These are phyloP conservation scores for Drosera spatulata DNA, from an alignment of 179 eudicot species.

Conservation along the genomic window DNA sequence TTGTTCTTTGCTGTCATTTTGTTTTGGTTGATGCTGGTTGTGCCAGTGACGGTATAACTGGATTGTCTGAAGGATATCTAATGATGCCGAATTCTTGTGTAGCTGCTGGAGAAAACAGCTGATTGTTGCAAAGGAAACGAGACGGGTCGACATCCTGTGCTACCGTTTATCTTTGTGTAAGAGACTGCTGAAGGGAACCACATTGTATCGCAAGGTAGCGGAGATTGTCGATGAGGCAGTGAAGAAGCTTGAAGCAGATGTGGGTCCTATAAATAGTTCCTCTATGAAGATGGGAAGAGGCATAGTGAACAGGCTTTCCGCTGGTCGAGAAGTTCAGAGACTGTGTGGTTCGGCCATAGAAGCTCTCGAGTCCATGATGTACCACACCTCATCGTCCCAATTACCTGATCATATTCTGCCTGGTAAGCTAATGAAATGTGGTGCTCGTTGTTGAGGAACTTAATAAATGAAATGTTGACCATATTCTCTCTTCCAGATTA, in stretches of 20 bases:
- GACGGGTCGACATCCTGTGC: constrained; percentile 83
- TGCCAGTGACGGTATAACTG: background rate
- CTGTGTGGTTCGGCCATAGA: constrained; percentile 62
- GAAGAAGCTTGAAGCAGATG: constrained; percentile 69
- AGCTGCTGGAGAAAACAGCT: constrained; percentile 93
- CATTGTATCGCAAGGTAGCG: constrained; percentile 33
- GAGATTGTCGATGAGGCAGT: constrained; percentile 55
- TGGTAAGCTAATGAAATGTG: constrained; percentile 20
- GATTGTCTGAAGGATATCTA: background rate
- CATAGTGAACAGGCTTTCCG: constrained; percentile 80
- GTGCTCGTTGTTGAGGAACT: too few species aligned
- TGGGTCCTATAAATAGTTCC: constrained; percentile 68
- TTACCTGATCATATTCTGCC: constrained; percentile 10
- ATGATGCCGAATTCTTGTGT: constrained; percentile 1
- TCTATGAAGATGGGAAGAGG: constrained; percentile 80
- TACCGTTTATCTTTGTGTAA: constrained; percentile 70
- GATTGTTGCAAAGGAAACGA: constrained; percentile 67
- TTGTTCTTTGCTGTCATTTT: background rate
- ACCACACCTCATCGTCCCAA: constrained; percentile 9
- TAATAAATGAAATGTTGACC: background rate
- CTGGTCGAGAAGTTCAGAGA: constrained; percentile 73
- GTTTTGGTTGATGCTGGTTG: background rate
- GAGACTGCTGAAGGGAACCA: constrained; percentile 59
- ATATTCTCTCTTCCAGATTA: constrained; percentile 22
- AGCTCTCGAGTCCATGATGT: constrained; percentile 36